Evolutionary conservation across 1,139 yeast species (phyloP).

Genomic region (Lodderomyces margitis): DNA sequence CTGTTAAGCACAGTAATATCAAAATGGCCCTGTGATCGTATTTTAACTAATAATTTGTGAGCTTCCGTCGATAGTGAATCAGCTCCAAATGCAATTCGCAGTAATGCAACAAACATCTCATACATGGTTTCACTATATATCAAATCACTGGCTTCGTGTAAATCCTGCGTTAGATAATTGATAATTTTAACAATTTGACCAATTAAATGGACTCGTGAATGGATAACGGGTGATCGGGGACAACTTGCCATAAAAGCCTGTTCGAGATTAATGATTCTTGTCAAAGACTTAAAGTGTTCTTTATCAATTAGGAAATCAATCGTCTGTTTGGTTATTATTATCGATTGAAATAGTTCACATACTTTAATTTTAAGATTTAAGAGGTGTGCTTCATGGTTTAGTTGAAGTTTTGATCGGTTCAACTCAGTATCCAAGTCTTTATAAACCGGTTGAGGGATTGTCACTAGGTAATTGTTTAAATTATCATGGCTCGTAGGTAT

Average conservation of each 20-base stretch:
- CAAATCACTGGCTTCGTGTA: constrained; percentile 27
- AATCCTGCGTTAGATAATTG: constrained; percentile 32
- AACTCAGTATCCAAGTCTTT: background rate
- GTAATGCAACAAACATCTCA: constrained; percentile 51
- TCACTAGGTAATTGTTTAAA: constrained; percentile 25
- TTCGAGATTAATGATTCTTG: constrained; percentile 49
- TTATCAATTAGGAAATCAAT: constrained; percentile 33
- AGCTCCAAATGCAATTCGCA: constrained; percentile 57
- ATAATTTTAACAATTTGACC: constrained; percentile 34
- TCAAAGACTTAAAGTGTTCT: constrained; percentile 42
- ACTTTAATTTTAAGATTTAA: constrained; percentile 40
- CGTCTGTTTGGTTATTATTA: constrained; percentile 31
- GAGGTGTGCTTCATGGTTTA: constrained; percentile 42
- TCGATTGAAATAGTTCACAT: constrained; percentile 44
- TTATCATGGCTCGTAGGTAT: constrained; percentile 28
- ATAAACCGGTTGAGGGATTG: constrained; percentile 32
- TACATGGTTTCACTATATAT: constrained; percentile 44
- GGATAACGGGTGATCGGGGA: constrained; percentile 47
- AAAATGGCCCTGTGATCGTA: constrained; percentile 25
- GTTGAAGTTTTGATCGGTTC: background rate
- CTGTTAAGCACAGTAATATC: constrained; percentile 35
- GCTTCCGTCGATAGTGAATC: constrained; percentile 40
- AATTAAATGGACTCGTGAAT: constrained; percentile 43
- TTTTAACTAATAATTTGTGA: constrained; percentile 26
- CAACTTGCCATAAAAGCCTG: constrained; percentile 47